Evolutionary conservation across 1,284 basidiomycete genomes (phyloP).

Genomic region (Ceratobasidium papillatum): DNA sequence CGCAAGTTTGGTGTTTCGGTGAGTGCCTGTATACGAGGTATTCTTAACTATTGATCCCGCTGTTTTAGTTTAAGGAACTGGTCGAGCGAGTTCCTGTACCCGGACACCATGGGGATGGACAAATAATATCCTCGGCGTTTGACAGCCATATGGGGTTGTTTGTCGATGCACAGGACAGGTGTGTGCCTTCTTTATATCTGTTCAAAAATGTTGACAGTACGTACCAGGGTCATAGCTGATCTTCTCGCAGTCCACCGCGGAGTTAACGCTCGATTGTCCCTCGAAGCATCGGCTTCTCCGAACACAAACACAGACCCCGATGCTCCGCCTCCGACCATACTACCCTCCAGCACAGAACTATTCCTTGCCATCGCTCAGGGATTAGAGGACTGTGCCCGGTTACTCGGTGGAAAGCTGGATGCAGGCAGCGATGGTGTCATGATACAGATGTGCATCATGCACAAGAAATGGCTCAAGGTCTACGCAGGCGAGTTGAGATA

Average conservation of each 20-base stretch:
- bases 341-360: slow-evolving; percentile 94
- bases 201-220: slow-evolving; percentile 20
- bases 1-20: slow-evolving; percentile 83
- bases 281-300: slow-evolving; percentile 63
- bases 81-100: slow-evolving; percentile 24
- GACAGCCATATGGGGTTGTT: slow-evolving; percentile 93
- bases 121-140: slow-evolving; percentile 85
- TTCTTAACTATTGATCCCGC: neutral
- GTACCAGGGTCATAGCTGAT: slow-evolving; percentile 53
- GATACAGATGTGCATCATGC: slow-evolving; percentile 76
- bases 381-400: slow-evolving; percentile 84
- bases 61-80: slow-evolving; percentile 41
- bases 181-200: slow-evolving; percentile 46
- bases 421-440: slow-evolving; percentile 81
- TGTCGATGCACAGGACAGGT: slow-evolving; percentile 97
- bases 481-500: slow-evolving; percentile 76
- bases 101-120: slow-evolving; percentile 49
- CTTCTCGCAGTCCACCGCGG: slow-evolving; percentile 66
- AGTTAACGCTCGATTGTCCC: slow-evolving; percentile 67
- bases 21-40: slow-evolving; percentile 48
- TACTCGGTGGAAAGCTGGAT: slow-evolving; percentile 8
- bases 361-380: slow-evolving; percentile 98
- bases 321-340: slow-evolving; percentile 61
- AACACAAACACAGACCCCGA: slow-evolving; percentile 58
- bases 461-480: slow-evolving; percentile 92